A percentile compares a stretch with the other conserved stretches of the same genome.
These are phyloP conservation scores for Botrytis paeoniae DNA, from an alignment of 2,329 filamentous ascomycete species.

Conservation along the genomic window DNA sequence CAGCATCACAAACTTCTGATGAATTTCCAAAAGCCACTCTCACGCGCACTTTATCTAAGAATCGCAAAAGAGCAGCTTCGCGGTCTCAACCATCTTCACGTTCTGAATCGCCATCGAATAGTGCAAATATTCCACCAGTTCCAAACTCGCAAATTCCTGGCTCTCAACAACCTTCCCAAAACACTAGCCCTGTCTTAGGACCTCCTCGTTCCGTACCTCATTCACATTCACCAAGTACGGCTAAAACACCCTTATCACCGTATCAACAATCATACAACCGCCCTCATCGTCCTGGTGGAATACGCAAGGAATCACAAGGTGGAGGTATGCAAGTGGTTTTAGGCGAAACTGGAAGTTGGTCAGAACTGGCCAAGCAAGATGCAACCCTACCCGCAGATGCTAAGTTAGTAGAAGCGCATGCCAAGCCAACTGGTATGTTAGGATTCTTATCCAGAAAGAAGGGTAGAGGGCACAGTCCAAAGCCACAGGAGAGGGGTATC, in stretches of 20 bases:
- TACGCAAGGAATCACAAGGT: slow-evolving; percentile 34
- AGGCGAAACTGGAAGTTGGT: slow-evolving; percentile 87
- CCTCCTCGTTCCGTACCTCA: slow-evolving; percentile 17
- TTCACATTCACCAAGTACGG: slow-evolving; percentile 10
- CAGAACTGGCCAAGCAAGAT: slow-evolving; percentile 81
- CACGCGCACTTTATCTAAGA: slow-evolving; percentile 11
- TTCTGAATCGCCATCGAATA: slow-evolving; percentile 33
- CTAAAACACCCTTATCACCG: slow-evolving; percentile 30
- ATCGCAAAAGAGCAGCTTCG: slow-evolving; percentile 20
- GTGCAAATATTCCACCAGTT: slow-evolving; percentile 28
- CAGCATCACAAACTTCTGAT: slow-evolving; percentile 18
- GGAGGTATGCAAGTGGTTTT: slow-evolving; percentile 90
- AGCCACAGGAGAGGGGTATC: slow-evolving; percentile 89
- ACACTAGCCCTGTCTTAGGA: slow-evolving; percentile 9
- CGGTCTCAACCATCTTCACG: slow-evolving; percentile 32
- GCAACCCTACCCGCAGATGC: slow-evolving; percentile 69
- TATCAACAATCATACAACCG: slow-evolving; percentile 35
- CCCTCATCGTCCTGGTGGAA: slow-evolving; percentile 28
- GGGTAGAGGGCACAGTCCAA: slow-evolving; percentile 85
- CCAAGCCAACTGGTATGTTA: slow-evolving; percentile 75
- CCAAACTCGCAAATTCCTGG: slow-evolving; percentile 29
- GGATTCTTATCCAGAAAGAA: slow-evolving; percentile 88
- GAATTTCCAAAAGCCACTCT: slow-evolving; percentile 17
- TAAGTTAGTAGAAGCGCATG: slow-evolving; percentile 48
- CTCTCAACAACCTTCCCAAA: slow-evolving; percentile 21